These are phyloP conservation scores for Boletus tylopilopsis DNA, from an alignment of 768 basidiomycete species.

Conservation along the genomic window DNA sequence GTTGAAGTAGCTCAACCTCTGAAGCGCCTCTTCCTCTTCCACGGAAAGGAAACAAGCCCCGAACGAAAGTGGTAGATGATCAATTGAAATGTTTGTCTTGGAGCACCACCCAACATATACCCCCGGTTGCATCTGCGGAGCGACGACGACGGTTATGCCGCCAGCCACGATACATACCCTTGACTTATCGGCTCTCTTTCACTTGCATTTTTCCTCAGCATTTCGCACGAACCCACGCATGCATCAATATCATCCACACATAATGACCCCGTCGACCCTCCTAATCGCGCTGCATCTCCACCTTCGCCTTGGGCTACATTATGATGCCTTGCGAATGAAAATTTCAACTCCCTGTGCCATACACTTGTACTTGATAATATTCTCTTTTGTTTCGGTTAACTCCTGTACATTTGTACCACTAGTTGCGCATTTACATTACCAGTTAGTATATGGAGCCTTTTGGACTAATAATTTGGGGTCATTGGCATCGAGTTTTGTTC, in stretches of 20 bases:
- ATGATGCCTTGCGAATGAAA: slow-evolving; percentile 22
- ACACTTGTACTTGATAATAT: slow-evolving; percentile 33
- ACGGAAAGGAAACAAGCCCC: slow-evolving; percentile 38
- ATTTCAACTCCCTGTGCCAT: slow-evolving; percentile 29
- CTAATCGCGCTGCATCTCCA: slow-evolving; percentile 31
- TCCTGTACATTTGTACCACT: slow-evolving; percentile 33
- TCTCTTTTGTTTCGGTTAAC: slow-evolving; percentile 16
- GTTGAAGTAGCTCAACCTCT: slow-evolving; percentile 52
- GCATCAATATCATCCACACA: slow-evolving; percentile 27
- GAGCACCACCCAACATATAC: slow-evolving; percentile 25
- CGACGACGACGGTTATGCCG: slow-evolving; percentile 31
- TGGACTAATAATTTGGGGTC: slow-evolving; percentile 33
- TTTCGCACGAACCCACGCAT: slow-evolving; percentile 21
- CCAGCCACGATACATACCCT: slow-evolving; percentile 33
- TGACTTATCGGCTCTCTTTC: slow-evolving; percentile 30
- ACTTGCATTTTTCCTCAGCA: slow-evolving; percentile 22
- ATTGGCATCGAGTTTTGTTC: slow-evolving; percentile 29
- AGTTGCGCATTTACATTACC: slow-evolving; percentile 35
- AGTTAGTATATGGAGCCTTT: slow-evolving; percentile 30
- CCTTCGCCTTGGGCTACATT: slow-evolving; percentile 10
- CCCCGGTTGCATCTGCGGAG: slow-evolving; percentile 25
- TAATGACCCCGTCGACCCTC: slow-evolving; percentile 28
- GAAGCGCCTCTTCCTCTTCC: slow-evolving; percentile 71
- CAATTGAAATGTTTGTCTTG: slow-evolving; percentile 7
- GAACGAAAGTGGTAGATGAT: slow-evolving; percentile 28